Conservation (phyloP, 345 rosid species). For the Gossypium sturtianum region DNA sequence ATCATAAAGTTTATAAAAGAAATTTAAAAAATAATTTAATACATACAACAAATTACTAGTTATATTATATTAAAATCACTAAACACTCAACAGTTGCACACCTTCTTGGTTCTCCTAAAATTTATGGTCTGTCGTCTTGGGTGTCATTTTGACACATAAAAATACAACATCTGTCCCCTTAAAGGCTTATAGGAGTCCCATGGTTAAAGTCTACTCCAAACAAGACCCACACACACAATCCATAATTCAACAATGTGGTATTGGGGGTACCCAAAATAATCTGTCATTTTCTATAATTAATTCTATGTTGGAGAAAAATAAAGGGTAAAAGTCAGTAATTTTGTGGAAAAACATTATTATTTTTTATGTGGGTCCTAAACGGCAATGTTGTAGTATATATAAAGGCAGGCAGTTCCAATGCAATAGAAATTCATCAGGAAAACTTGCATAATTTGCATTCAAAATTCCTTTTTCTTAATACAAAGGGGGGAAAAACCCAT, state of each 20-base stretch:
- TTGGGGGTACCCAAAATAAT: background rate
- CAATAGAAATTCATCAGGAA: background rate
- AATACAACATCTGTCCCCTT: background rate
- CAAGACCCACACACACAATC: background rate
- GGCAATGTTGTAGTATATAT: slow-evolving; percentile 6
- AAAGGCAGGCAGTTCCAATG: slow-evolving; percentile 4
- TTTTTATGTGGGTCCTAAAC: background rate
- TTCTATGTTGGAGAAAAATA: background rate
- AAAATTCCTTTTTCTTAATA: background rate
- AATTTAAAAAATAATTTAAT: too few species aligned
- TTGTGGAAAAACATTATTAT: background rate
- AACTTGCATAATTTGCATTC: background rate
- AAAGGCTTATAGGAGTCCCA: background rate
- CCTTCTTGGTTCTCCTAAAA: background rate
- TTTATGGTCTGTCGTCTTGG: background rate
- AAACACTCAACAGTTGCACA: background rate
- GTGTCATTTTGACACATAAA: slow-evolving; percentile 4
- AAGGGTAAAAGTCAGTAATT: background rate
- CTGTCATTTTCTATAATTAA: background rate
- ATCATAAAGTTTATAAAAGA: too few species aligned
- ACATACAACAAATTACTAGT: too few species aligned
- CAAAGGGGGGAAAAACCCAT: background rate
- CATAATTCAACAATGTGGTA: slow-evolving; percentile 3
- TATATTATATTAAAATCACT: background rate
- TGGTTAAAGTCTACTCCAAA: background rate